A percentile compares a stretch with the other conserved stretches of the same genome.
Evolutionary conservation across 2,329 filamentous ascomycete genomes (phyloP).

Genomic region (Paecilomyces fulvus): DNA sequence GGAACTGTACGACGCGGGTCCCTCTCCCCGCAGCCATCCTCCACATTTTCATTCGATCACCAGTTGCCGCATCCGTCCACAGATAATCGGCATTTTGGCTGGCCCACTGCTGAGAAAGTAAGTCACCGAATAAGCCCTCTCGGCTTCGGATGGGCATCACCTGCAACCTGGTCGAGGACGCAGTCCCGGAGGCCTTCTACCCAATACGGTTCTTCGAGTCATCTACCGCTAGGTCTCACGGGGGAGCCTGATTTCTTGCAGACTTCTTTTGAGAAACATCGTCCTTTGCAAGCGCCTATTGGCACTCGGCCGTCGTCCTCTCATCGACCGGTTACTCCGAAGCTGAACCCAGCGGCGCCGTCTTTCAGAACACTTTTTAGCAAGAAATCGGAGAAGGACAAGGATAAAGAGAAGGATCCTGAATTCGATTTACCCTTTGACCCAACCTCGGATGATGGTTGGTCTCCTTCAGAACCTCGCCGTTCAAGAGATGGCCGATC

Average conservation of each 20-base stretch:
- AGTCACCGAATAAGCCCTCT: slow-evolving; percentile 47
- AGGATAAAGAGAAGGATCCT: slow-evolving; percentile 32
- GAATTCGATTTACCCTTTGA: slow-evolving; percentile 17
- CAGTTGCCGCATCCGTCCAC: slow-evolving; percentile 65
- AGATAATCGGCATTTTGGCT: slow-evolving; percentile 69
- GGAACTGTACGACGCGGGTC: slow-evolving; percentile 35
- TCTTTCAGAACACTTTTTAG: slow-evolving; percentile 72
- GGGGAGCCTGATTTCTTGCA: slow-evolving; percentile 42
- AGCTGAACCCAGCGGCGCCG: slow-evolving; percentile 80
- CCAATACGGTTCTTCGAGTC: slow-evolving; percentile 65
- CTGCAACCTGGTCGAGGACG: slow-evolving; percentile 61
- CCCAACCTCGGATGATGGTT: slow-evolving; percentile 24
- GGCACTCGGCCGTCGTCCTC: slow-evolving; percentile 63
- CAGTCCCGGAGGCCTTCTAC: slow-evolving; percentile 74
- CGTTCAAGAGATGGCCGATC: slow-evolving; percentile 37
- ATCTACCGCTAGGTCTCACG: slow-evolving; percentile 47
- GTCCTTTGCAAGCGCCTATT: slow-evolving; percentile 58
- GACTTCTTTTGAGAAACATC: slow-evolving; percentile 39
- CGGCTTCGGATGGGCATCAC: slow-evolving; percentile 45
- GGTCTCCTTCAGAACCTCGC: slow-evolving; percentile 38
- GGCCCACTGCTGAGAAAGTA: slow-evolving; percentile 45
- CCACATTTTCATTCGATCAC: slow-evolving; percentile 48
- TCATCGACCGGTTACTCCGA: slow-evolving; percentile 48
- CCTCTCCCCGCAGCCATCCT: slow-evolving; percentile 41
- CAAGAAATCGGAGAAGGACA: slow-evolving; percentile 38